A percentile compares a stretch with the other conserved stretches of the same genome.
phyloP scores from a whole-genome alignment of 441 rosid genomes.

The Erysimum pusillum region DNA sequence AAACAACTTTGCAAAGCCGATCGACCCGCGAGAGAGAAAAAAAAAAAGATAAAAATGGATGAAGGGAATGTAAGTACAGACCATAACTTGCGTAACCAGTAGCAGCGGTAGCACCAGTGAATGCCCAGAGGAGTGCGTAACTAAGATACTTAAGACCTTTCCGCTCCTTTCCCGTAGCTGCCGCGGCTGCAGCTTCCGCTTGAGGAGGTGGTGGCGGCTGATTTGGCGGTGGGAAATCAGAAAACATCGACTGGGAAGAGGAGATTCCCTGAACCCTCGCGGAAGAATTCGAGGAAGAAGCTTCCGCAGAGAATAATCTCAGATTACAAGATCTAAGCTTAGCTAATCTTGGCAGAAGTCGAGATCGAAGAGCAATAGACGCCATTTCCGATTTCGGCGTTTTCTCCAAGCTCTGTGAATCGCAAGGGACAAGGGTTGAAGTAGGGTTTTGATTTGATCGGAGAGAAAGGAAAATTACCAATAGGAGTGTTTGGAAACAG shows the following conservation, averaged over 20 bases:
- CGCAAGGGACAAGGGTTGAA: constrained; percentile 38
- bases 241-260: constrained; percentile 54
- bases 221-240: constrained; percentile 54
- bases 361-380: constrained; percentile 55
- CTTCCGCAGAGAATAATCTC: constrained; percentile 53
- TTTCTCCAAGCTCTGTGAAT: constrained; percentile 23
- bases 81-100: constrained; percentile 75
- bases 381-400: constrained; percentile 51
- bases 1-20: neutral
- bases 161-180: constrained; percentile 44
- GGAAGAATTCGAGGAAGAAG: constrained; percentile 47
- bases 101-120: constrained; percentile 68
- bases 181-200: constrained; percentile 38
- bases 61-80: constrained; percentile 40
- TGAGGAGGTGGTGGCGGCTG: constrained; percentile 35
- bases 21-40: no score
- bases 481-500: constrained; percentile 38
- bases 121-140: constrained; percentile 60
- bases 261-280: constrained; percentile 52
- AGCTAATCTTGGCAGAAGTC: constrained; percentile 35
- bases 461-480: constrained; percentile 11
- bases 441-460: constrained; percentile 47
- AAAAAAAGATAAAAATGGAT: neutral
- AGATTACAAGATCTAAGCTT: constrained; percentile 37
- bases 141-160: constrained; percentile 62